These are phyloP conservation scores for Magnaporthales sp. DNA, from an alignment of 2,329 filamentous ascomycete genomes.

Conservation along the genomic window DNA sequence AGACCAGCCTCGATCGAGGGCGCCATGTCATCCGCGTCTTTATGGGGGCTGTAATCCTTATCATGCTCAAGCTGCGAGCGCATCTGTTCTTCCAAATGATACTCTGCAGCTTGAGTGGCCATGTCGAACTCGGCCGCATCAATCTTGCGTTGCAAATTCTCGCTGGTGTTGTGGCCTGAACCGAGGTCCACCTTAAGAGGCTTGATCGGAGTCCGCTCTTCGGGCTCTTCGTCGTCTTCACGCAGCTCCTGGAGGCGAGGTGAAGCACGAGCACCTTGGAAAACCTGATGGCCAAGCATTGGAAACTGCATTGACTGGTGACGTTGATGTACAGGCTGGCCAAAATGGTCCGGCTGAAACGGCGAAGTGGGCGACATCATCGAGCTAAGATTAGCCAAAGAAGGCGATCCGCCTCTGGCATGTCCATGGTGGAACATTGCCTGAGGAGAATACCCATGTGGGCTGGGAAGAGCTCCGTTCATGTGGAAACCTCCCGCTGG, in stretches of 20 bases:
- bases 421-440: slow-evolving; percentile 42
- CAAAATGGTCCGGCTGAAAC: slow-evolving; percentile 43
- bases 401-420: slow-evolving; percentile 56
- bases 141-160: slow-evolving; percentile 73
- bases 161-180: slow-evolving; percentile 63
- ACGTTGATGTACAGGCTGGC: slow-evolving; percentile 39
- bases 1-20: slow-evolving; percentile 13
- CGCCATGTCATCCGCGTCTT: slow-evolving; percentile 26
- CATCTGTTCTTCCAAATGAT: slow-evolving; percentile 73
- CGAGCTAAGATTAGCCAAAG: slow-evolving; percentile 41
- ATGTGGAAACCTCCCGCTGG: slow-evolving; percentile 57
- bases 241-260: slow-evolving; percentile 61
- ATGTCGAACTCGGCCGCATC: slow-evolving; percentile 82
- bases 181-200: slow-evolving; percentile 17
- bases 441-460: slow-evolving; percentile 49
- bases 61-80: slow-evolving; percentile 69
- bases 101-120: slow-evolving; percentile 78
- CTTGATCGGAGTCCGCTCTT: slow-evolving; percentile 42
- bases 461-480: slow-evolving; percentile 48
- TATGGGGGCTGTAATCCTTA: slow-evolving; percentile 61
- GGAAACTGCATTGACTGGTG: slow-evolving; percentile 53
- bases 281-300: slow-evolving; percentile 46
- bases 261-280: slow-evolving; percentile 48
- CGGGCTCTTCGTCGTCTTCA: slow-evolving; percentile 61
- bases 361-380: slow-evolving; percentile 59